These are phyloP conservation scores for Pinguiococcus pyrenoidosus DNA, from an alignment of 108 stramenopile genomes.

Conservation along the genomic window DNA sequence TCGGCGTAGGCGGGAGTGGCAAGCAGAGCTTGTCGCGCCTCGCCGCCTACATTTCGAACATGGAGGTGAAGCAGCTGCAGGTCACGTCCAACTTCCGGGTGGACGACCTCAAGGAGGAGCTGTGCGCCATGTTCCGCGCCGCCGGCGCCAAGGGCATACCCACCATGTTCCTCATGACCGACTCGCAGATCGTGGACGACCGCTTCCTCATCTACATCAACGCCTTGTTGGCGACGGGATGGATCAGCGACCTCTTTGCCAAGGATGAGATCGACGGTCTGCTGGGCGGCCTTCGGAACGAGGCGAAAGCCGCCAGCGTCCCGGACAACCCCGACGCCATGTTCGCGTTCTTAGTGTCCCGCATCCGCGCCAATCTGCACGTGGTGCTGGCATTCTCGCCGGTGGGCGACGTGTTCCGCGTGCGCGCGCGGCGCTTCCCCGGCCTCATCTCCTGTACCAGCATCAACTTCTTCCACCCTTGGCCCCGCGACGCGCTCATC, in stretches of 20 bases:
- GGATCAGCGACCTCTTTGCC: constrained; percentile 68
- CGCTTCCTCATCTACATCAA: constrained; percentile 74
- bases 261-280: constrained; percentile 68
- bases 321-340: constrained; percentile 54
- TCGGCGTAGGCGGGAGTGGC: constrained; percentile 74
- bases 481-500: constrained; percentile 71
- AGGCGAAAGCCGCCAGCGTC: constrained; percentile 61
- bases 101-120: constrained; percentile 61
- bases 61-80: constrained; percentile 55
- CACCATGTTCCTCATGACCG: constrained; percentile 67
- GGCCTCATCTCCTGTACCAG: constrained; percentile 67
- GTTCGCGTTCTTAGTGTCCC: constrained; percentile 54
- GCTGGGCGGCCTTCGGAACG: constrained; percentile 50
- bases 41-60: constrained; percentile 68
- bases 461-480: constrained; percentile 74
- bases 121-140: constrained; percentile 55
- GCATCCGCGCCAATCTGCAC: constrained; percentile 59
- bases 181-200: constrained; percentile 72
- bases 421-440: constrained; percentile 70
- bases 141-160: constrained; percentile 56
- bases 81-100: constrained; percentile 56
- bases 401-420: constrained; percentile 66
- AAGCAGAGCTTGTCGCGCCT: constrained; percentile 66
- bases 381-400: constrained; percentile 71
- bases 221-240: constrained; percentile 66